Conservation (phyloP, 2,329 filamentous ascomycete species). For the Aspergillus pseudotamarii region DNA sequence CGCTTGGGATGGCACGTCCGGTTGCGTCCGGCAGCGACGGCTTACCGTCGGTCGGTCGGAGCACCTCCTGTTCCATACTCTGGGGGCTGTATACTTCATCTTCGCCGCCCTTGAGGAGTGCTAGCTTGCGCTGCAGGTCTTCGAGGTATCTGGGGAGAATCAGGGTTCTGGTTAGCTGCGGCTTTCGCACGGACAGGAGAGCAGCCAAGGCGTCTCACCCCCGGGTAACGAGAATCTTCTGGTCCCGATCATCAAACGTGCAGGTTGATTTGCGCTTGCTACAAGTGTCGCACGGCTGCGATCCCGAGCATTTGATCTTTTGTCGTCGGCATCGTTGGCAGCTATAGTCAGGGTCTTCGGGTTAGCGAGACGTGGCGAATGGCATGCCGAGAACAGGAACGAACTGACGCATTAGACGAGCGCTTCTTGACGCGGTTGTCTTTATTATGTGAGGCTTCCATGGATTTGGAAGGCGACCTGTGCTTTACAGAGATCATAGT, state of each 20-base stretch:
- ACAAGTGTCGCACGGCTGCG: conserved; percentile 49
- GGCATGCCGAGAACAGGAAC: no score
- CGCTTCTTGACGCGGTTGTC: conserved; percentile 33
- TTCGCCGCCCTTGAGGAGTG: conserved; percentile 23
- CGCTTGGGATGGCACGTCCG: conserved; percentile 12
- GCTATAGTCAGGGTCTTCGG: conserved; percentile 25
- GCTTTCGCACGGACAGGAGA: not conserved
- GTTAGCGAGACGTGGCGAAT: not conserved
- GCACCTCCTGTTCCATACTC: conserved; percentile 20
- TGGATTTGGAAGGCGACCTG: not conserved
- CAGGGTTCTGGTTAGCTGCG: not conserved
- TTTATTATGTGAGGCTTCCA: conserved; percentile 13
- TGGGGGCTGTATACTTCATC: conserved; percentile 20
- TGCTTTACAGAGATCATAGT: not conserved
- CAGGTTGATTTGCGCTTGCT: conserved; percentile 47
- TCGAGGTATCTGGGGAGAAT: conserved; percentile 34
- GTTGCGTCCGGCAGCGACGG: conserved; percentile 12
- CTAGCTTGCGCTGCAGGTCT: conserved; percentile 38
- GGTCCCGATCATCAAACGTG: conserved; percentile 50
- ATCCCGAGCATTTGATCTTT: conserved; percentile 51
- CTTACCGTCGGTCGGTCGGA: conserved; percentile 12
- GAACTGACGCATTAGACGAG: conserved; percentile 36
- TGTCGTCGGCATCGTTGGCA: conserved; percentile 50
- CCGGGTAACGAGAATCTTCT: conserved; percentile 54
- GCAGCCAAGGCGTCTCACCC: conserved; percentile 35